Base-by-base conservation (phyloP, 2,329 filamentous ascomycete species). In the Acephala macrosclerotiorum region DNA sequence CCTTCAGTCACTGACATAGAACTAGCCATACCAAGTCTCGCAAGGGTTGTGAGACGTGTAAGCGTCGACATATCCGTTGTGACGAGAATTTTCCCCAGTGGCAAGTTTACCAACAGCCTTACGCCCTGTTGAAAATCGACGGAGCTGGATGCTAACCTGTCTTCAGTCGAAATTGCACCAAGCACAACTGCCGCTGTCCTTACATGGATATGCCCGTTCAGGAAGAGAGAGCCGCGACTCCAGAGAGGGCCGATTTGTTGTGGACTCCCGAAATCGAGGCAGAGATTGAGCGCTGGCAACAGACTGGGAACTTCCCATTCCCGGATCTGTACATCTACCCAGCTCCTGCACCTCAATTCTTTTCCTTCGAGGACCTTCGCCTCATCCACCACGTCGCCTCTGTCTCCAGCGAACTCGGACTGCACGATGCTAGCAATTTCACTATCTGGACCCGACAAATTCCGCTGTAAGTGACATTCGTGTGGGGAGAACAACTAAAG, bases 51-150 rank as follows among this genome's bases (percentile, higher is more conserved):
- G 95, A 96, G 76, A 97, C 94, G 68, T 99, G 96, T 87, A 99
- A 99, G 82, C 91, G 92, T 78, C 89, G 96, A 78, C 96, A 99
- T 80, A 99, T 99, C 78, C 89, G 96, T 75, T 99, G 96, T 81
- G 96, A 99, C 77, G 96, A 99, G 80, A 97, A 89, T 73, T 97
- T 97, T 76, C 96, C 96, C 60, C 96, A 99, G 87, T 99, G 95
- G 94, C 97, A 84, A 74, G 86, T 79, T 16, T 22, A 14, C 25
- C 22, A 16, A 20, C 8, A 45, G 25, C 53, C 47, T 61, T 26
- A 18, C n/a, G 16, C n/a, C n/a, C 18, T 25, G 14, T 20, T 12
- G 18, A 60, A 36, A 63, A 63, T 64, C 56, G 16, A 58, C 29
- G 29, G 33, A 18, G 7, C n/a, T 22, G 25, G 18, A 63, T 64